phyloP scores from a whole-genome alignment of 1,284 basidiomycete species.

The Sutorius eximius region DNA sequence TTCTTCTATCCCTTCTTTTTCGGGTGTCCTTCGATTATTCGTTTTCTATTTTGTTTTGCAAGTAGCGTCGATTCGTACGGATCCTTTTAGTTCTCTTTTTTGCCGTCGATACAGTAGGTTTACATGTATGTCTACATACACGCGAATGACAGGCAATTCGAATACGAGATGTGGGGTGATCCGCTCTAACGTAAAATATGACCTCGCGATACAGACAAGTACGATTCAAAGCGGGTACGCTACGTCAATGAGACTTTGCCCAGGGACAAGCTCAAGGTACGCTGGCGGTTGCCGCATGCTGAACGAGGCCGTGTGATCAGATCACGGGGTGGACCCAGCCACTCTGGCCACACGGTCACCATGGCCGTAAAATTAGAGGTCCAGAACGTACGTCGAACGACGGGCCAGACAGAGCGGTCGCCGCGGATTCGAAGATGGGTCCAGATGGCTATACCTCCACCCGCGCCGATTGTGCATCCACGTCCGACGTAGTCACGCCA shows the following conservation, averaged over 20 bases:
- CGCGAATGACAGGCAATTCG: constrained; percentile 9
- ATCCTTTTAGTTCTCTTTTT: constrained; percentile 24
- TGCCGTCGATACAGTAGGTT: constrained; percentile 9
- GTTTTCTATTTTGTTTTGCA: constrained; percentile 36
- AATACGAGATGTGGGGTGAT: constrained; percentile 1
- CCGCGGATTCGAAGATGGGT: background rate
- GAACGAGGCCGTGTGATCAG: background rate
- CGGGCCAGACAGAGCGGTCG: background rate
- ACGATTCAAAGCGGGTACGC: background rate
- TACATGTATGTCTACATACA: constrained; percentile 1
- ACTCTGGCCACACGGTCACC: background rate
- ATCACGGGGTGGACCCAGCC: background rate
- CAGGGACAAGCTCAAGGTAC: background rate
- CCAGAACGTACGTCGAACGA: background rate
- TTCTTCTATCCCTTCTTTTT: background rate
- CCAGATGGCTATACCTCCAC: background rate
- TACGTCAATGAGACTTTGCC: background rate
- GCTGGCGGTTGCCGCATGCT: background rate
- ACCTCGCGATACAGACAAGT: background rate
- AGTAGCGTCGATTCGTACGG: constrained; percentile 22
- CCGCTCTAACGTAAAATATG: constrained; percentile 7
- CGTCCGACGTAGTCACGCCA: background rate
- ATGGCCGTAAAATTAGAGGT: background rate
- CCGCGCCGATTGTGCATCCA: background rate
- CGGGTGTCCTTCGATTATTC: constrained; percentile 28